Percentiles rank a stretch among this genome's conserved stretches.
Evolutionary conservation across 2,329 filamentous ascomycete species (phyloP).

Genomic region (Ceratocystis variospora): DNA sequence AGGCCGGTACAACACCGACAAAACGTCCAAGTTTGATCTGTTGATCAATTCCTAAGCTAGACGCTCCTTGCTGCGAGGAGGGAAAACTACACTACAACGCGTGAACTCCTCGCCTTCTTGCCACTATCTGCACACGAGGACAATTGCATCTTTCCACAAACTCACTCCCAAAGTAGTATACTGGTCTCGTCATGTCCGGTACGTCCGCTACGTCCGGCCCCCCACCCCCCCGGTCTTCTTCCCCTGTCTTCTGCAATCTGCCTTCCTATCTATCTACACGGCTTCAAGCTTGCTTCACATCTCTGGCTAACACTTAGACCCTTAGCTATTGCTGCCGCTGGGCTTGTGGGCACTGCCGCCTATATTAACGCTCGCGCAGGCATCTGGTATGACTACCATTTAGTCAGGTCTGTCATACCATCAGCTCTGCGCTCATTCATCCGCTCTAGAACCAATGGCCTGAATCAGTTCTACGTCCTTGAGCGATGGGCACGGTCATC

Average conservation of each 20-base stretch:
- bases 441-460: slow-evolving; percentile 33
- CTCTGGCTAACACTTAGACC: neutral
- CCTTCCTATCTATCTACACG: no score
- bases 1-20: neutral
- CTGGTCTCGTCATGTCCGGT: neutral
- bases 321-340: slow-evolving; percentile 29
- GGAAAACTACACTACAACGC: neutral
- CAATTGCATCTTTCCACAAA: neutral
- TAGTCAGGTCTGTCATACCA: slow-evolving; percentile 43
- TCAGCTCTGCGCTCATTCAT: slow-evolving; percentile 15
- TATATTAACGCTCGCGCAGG: slow-evolving; percentile 63
- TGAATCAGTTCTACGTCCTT: slow-evolving; percentile 63
- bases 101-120: neutral
- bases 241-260: neutral
- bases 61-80: neutral
- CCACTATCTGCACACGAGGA: neutral
- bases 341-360: slow-evolving; percentile 49
- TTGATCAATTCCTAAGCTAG: neutral
- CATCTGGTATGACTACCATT: slow-evolving; percentile 49
- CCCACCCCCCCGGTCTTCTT: neutral
- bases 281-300: neutral
- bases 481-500: slow-evolving; percentile 48
- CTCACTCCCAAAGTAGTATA: neutral
- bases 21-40: neutral
- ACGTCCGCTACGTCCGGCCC: neutral